Evolutionary conservation across 108 stramenopile genomes (phyloP).

Genomic region (Pseudonitzschia multiseries): DNA sequence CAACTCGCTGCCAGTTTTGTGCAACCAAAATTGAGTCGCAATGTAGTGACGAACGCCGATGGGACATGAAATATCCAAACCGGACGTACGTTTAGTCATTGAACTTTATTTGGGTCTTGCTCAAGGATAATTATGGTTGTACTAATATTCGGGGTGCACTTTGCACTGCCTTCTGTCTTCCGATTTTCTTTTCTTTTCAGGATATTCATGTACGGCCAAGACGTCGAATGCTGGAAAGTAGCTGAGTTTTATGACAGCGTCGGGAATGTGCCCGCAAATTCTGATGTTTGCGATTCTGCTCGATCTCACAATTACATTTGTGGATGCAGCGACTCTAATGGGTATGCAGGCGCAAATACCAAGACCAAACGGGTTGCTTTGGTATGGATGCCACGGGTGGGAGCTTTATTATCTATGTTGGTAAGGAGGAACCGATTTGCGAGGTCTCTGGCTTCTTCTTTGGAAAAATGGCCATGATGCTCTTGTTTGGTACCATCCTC

Average conservation of each 20-base stretch:
- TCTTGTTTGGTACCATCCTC: no score
- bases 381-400: slow-evolving; percentile 10
- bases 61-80: slow-evolving; percentile 10
- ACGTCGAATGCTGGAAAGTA: slow-evolving; percentile 10
- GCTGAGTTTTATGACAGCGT: slow-evolving; percentile 12
- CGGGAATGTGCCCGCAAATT: background rate
- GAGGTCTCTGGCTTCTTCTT: background rate
- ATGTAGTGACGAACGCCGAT: background rate
- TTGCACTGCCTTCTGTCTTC: no score
- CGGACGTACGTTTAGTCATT: background rate
- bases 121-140: background rate
- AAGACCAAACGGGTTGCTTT: background rate
- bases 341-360: slow-evolving; percentile 11
- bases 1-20: slow-evolving; percentile 11
- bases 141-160: no score
- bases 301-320: slow-evolving; percentile 1
- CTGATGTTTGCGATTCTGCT: background rate
- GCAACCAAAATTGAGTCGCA: background rate
- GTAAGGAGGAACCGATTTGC: background rate
- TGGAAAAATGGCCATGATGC: no score
- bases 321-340: background rate
- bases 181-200: background rate
- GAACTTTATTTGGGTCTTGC: background rate
- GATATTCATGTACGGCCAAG: background rate
- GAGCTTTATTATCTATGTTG: slow-evolving; percentile 11